A percentile compares a stretch with the other conserved stretches of the same genome.
Conservation (phyloP, 768 basidiomycete genomes). For the Rubroboletus satanas region DNA sequence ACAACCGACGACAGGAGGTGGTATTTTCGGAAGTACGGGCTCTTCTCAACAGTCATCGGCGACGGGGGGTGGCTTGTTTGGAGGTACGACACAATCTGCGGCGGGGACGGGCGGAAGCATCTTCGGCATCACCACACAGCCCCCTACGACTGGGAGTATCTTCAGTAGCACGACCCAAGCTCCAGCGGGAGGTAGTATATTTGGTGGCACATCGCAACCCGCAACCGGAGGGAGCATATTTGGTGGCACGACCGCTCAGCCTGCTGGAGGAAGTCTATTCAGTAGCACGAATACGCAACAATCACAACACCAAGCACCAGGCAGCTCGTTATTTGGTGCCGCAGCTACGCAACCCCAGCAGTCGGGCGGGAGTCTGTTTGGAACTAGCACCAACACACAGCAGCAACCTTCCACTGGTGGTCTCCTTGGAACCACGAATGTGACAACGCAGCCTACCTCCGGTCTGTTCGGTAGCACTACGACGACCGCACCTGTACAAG, state of each 20-base stretch:
- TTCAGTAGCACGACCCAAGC: conserved; percentile 12
- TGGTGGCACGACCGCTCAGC: conserved; percentile 19
- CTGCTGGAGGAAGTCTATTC: conserved; percentile 26
- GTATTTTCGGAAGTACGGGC: conserved; percentile 15
- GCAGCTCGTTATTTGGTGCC: conserved; percentile 22
- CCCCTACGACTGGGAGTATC: conserved; percentile 8
- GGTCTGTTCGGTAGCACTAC: conserved; percentile 28
- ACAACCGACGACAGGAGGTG: conserved; percentile 15
- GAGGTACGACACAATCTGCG: conserved; percentile 12
- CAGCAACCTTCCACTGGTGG: conserved; percentile 22
- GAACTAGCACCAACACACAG: conserved; percentile 11
- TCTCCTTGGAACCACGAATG: conserved; percentile 25
- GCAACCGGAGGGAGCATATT: conserved; percentile 21
- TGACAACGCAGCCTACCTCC: conserved; percentile 15
- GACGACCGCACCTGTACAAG: conserved; percentile 17
- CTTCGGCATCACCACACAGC: conserved; percentile 15
- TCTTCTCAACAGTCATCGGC: conserved; percentile 13
- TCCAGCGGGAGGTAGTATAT: conserved; percentile 19
- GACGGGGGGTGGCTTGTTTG: conserved; percentile 17
- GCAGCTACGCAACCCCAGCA: conserved; percentile 20
- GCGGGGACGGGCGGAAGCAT: conserved; percentile 3
- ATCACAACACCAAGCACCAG: conserved; percentile 11
- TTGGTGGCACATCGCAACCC: conserved; percentile 17
- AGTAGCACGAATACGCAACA: conserved; percentile 16
- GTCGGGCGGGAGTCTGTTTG: conserved; percentile 20